Percentiles rank a stretch among this genome's conserved stretches.
Conservation (phyloP, 306 rosid species). For the Inga leiocalycina region DNA sequence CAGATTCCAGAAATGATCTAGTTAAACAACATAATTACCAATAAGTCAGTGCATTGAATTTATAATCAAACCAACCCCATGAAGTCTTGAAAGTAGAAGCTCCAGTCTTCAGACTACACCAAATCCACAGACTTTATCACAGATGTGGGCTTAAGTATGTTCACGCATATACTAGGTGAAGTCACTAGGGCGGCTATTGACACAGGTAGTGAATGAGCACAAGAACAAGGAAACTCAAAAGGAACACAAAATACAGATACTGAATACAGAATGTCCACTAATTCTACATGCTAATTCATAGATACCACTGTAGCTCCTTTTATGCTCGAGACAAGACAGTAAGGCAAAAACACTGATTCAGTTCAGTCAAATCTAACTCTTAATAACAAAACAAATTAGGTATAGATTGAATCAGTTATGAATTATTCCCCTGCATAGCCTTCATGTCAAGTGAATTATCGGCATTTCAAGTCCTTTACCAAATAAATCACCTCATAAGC, state of each 20-base stretch:
- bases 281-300: conserved; percentile 1
- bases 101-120: neutral
- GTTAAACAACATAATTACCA: conserved; percentile 2
- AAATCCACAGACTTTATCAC: neutral
- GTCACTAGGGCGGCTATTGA: neutral
- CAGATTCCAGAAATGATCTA: neutral
- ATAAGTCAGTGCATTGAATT: conserved; percentile 15
- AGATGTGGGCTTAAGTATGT: neutral
- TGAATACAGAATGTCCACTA: neutral
- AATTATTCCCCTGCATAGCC: conserved; percentile 16
- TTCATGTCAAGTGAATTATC: conserved; percentile 5
- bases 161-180: neutral
- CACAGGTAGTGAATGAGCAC: neutral
- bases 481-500: conserved; percentile 14
- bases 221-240: conserved; percentile 5
- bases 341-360: neutral
- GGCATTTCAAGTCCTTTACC: conserved; percentile 24
- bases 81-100: conserved; percentile 10
- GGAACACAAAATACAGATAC: neutral
- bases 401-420: neutral
- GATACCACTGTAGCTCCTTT: neutral
- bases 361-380: conserved; percentile 4
- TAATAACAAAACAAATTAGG: neutral
- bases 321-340: conserved; percentile 2
- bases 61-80: neutral